Evolutionary conservation across 176 grass and related monocot species (phyloP), one percentile per base, ranked within the genome.

Genomic region (Musa beccarii): DNA sequence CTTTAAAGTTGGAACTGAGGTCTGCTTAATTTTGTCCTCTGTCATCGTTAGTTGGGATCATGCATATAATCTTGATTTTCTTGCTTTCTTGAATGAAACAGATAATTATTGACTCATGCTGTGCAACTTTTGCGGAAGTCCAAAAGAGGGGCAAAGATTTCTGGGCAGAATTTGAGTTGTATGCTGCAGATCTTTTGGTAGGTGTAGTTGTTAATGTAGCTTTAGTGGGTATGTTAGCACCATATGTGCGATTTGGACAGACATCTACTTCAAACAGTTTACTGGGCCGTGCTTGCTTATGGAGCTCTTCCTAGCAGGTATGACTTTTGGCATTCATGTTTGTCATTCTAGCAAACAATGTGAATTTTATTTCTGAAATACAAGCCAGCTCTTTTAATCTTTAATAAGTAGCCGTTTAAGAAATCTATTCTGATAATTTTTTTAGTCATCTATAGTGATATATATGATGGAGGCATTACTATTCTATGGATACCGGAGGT

Each of bases 81-180:
- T 76, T 81, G 75, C 22, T 28, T 77, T 68, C 11, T 59, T 26
- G 70, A 28, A 76, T 62, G 29, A 74, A 61, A 59, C 84, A 97
- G 93, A 97, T 97, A 85, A 87, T 93, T 72, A 97, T 93, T 13
- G 93, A 97, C 29, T 93, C 93, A 0, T 97, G 93, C 68, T 93
- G 90, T 7, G 93, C 90, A 10, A 96, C 89, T 23, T 92, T 97
- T 51, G 93, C 87, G 1, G 90, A 97, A 78, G 85, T 97, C 72
- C 90, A 97, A 75, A 97, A 97, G 86, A 92, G 90, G 74, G 93
- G 93, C 7, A 82, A 90, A 26, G 93, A 97, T 74, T 97, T 90
- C 82, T 97, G 90, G 93, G 87, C 90, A 9, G 93, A 97, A 69
- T 97, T 92, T 53, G 93, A 97, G 82, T 68, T 97, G 85, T 97